phyloP scores from a whole-genome alignment of 768 basidiomycete species.

The Tricholoma terreum region DNA sequence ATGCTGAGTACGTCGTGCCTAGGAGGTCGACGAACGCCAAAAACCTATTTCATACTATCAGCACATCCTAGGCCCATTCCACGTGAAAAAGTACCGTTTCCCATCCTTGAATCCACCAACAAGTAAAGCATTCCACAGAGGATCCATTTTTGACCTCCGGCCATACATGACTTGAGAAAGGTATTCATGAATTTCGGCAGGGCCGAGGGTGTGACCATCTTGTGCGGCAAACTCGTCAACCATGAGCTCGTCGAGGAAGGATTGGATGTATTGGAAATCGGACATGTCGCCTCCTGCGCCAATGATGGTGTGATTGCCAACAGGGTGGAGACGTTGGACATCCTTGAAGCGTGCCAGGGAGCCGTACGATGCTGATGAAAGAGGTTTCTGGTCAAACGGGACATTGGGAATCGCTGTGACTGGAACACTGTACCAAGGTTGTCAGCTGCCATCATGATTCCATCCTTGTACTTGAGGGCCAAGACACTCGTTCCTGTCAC shows the following conservation, averaged over 20 bases:
- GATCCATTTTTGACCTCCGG: slow-evolving; percentile 84
- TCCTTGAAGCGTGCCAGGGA: slow-evolving; percentile 97
- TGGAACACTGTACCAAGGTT: slow-evolving; percentile 69
- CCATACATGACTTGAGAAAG: slow-evolving; percentile 88
- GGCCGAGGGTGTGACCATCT: slow-evolving; percentile 83
- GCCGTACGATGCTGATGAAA: slow-evolving; percentile 80
- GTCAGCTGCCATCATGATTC: slow-evolving; percentile 98
- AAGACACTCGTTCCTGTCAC: slow-evolving; percentile 97
- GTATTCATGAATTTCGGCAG: slow-evolving; percentile 90
- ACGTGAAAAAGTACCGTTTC: slow-evolving; percentile 52
- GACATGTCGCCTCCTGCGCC: slow-evolving; percentile 97
- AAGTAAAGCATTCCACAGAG: slow-evolving; percentile 92
- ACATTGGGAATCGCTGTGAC: neutral
- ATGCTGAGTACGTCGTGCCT: slow-evolving; percentile 93
- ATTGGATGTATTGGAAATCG: slow-evolving; percentile 93
- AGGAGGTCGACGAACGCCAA: slow-evolving; percentile 91
- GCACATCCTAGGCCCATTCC: neutral
- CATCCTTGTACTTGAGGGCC: slow-evolving; percentile 92
- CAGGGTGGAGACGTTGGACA: slow-evolving; percentile 80
- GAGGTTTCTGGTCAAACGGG: neutral
- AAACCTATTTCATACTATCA: slow-evolving; percentile 53
- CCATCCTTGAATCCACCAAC: slow-evolving; percentile 91
- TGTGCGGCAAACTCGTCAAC: slow-evolving; percentile 76
- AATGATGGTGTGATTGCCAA: slow-evolving; percentile 82
- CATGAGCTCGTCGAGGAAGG: slow-evolving; percentile 71